Base-by-base conservation (phyloP, 169 alveolate genomes). In the Plasmodium ovale region DNA sequence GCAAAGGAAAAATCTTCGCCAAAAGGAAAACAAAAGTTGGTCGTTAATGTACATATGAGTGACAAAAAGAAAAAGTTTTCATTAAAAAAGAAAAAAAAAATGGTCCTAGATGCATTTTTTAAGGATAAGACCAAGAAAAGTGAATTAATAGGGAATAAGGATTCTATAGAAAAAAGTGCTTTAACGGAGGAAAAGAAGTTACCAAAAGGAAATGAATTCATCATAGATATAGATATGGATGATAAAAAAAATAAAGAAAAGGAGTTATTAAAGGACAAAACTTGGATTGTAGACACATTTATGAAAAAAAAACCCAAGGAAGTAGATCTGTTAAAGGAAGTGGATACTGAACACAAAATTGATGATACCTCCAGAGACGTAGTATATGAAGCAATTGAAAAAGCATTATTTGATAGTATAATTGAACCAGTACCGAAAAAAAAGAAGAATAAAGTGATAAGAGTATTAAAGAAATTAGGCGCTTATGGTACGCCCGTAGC, bases 1-100 rank as follows among this genome's bases (percentile, higher is more conserved):
- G 33, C 12, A 3, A 31, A 62, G 49, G 19, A 27, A 3, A 51
- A 62, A 6, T 23, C 25, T 29, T 14, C 33, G 29, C n/a, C 27
- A 7, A 62, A 62, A 62, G 37, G 21, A 21, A 62, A n/a, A n/a
- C n/a, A 62, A 62, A n/a, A 62, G 33, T 62, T 25, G 53, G 33
- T 44, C n/a, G 33, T 62, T 29, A 51, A 62, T 27, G 33, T 31
- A 62, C 72, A 62, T 62, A 62, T 62, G 42, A 16, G 72, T 62
- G 33, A 62, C 19, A 62, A 27, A 16, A 62, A 33, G 23, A 6
- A 14, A 31, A 23, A 2, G n/a, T 21, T 29, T 62, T 44, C 25
- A 2, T 27, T 33, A 21, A 27, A 0, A 62, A 62, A 33, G 1
- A 21, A 62, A 62, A 62, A 62, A 0, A 62, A 62, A 62, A 23